Percentiles rank a stretch among this genome's conserved stretches.
These are phyloP conservation scores for Diaporthe longicolla DNA, from an alignment of 2,329 filamentous ascomycete genomes.

Conservation along the genomic window DNA sequence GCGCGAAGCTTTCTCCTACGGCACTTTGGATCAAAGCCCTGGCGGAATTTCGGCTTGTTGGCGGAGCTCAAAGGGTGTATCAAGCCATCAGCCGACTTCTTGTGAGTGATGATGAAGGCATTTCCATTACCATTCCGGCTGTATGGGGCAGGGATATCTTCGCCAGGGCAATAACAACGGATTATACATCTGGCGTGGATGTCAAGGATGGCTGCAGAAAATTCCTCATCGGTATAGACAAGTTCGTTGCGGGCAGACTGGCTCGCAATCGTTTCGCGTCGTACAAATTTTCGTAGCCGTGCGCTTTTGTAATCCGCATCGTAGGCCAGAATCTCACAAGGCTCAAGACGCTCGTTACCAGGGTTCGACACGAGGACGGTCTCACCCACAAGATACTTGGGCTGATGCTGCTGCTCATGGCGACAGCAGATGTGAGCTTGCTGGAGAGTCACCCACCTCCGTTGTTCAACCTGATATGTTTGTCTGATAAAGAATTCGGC, in stretches of 20 bases:
- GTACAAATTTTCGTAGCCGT: conserved; percentile 66
- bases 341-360: conserved; percentile 63
- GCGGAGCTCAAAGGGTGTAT: conserved; percentile 16
- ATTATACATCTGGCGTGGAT: conserved; percentile 73
- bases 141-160: conserved; percentile 74
- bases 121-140: conserved; percentile 75
- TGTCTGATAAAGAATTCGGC: conserved; percentile 78
- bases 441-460: conserved; percentile 73
- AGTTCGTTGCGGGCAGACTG: conserved; percentile 68
- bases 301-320: conserved; percentile 51
- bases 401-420: conserved; percentile 44
- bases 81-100: conserved; percentile 47
- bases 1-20: conserved; percentile 63
- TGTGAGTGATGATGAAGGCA: conserved; percentile 73
- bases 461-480: conserved; percentile 72
- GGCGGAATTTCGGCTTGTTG: conserved; percentile 48
- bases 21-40: conserved; percentile 67
- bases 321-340: conserved; percentile 68
- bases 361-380: conserved; percentile 66
- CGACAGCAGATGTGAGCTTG: conserved; percentile 70
- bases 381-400: conserved; percentile 66
- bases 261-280: conserved; percentile 60
- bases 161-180: conserved; percentile 62
- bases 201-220: conserved; percentile 52
- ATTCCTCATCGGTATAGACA: conserved; percentile 65